Conservation (phyloP, 176 grass and related monocot species). For the Oryza brachyantha region DNA sequence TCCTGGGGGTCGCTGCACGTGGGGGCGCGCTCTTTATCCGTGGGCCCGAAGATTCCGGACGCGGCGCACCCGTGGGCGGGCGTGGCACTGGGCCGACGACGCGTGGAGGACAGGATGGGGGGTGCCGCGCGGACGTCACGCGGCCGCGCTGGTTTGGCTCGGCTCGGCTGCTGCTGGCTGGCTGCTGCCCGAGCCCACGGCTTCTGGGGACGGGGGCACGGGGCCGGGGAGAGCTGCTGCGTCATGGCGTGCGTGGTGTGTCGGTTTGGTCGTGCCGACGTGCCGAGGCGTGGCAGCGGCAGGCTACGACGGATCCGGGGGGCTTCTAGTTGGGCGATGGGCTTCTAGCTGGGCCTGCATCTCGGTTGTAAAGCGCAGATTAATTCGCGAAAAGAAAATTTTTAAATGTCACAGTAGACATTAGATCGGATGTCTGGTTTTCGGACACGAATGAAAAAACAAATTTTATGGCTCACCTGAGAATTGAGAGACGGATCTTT, state of each 20-base stretch:
- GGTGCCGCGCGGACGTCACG: not conserved
- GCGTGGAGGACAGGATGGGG: not conserved
- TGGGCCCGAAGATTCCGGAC: conserved; percentile 19
- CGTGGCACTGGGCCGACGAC: conserved; percentile 20
- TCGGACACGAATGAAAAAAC: too few relatives aligned
- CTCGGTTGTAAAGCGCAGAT: too few relatives aligned
- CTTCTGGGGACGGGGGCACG: too few relatives aligned
- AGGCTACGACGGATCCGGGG: too few relatives aligned
- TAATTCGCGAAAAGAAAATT: too few relatives aligned
- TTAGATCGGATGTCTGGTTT: too few relatives aligned
- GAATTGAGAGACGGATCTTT: too few relatives aligned
- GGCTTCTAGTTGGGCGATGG: not conserved
- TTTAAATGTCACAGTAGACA: too few relatives aligned
- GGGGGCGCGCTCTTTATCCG: not conserved
- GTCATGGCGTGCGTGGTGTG: not conserved
- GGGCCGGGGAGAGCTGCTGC: not conserved
- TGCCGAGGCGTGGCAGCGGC: too few relatives aligned
- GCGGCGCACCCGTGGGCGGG: conserved; percentile 26
- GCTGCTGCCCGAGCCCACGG: too few relatives aligned
- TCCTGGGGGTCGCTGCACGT: too few relatives aligned
- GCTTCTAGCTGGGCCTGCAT: not conserved
- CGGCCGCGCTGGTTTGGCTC: not conserved
- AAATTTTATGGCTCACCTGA: too few relatives aligned
- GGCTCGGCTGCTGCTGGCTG: not conserved
- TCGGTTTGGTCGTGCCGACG: not conserved